Conservation (phyloP, 192 early-diverging fungal species). For the Backusella sp. region DNA sequence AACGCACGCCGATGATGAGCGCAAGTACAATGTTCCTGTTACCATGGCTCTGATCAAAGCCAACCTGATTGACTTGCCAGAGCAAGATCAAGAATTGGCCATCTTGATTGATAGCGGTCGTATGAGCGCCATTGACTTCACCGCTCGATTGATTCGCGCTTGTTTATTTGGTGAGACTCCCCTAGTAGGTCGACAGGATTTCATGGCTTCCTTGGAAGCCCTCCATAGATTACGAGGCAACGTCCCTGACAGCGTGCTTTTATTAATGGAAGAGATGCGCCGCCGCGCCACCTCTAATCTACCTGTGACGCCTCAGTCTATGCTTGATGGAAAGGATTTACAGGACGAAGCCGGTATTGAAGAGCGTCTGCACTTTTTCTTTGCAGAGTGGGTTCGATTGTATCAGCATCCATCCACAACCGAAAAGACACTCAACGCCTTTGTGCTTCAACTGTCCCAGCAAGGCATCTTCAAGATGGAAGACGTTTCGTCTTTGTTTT, state of each 20-base stretch:
- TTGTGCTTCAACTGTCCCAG: conserved; percentile 46
- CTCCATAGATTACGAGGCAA: conserved; percentile 65
- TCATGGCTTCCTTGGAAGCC: conserved; percentile 72
- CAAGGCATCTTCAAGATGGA: conserved; percentile 66
- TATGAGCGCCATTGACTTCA: conserved; percentile 71
- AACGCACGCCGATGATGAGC: conserved; percentile 92
- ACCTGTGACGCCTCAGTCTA: conserved; percentile 51
- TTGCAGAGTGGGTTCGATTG: conserved; percentile 82
- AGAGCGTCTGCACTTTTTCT: conserved; percentile 62
- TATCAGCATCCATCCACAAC: conserved; percentile 70
- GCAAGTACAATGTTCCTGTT: conserved; percentile 87
- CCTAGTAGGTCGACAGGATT: conserved; percentile 50
- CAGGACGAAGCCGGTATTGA: conserved; percentile 61
- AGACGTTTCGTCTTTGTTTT: conserved; percentile 82
- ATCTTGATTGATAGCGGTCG: conserved; percentile 80
- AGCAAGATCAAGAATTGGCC: conserved; percentile 90
- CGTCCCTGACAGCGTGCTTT: conserved; percentile 53
- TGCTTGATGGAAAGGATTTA: conserved; percentile 62
- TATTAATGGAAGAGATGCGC: conserved; percentile 58
- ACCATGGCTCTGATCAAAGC: conserved; percentile 81
- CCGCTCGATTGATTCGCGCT: conserved; percentile 70
- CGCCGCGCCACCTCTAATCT: conserved; percentile 41
- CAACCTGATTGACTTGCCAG: conserved; percentile 69
- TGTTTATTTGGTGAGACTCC: conserved; percentile 61
- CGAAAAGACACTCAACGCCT: conserved; percentile 65